Evolutionary conservation across 176 grass and related monocot species (phyloP), one percentile per base, ranked within the genome.

Genomic region (Carex pumila): DNA sequence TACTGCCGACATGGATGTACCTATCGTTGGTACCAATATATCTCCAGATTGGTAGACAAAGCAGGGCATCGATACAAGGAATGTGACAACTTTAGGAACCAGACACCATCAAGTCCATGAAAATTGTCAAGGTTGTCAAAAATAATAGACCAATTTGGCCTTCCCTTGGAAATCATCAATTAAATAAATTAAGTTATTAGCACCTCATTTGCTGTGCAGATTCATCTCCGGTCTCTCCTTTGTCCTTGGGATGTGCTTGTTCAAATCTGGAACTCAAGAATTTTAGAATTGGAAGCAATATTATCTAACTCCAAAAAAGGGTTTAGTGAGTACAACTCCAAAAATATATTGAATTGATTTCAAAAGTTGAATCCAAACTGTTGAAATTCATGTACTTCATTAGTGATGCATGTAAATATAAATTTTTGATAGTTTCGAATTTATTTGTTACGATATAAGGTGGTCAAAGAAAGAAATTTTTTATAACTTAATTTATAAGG

Each of bases 1-100:
- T 2, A 7, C 7, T 78, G 73, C 73, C 73, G 73, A 78, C 73
- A 78, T 78, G 29, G 52, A 78, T 29, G 73, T 78, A 78, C 25
- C 73, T 78, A 6, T 78, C 73, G 50, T 15, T 3, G 22, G 21
- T 52, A 78, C 13, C 50, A 56, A 25, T 18, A 9, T 76, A 34
- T 6, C 14, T 54, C 22, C 50, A 55, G 25, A 77, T 56, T 77
- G 25, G 73, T 56, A 56, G 12, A 17, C 45, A 53, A 19, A 29
- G 43, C 45, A 29, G 52, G 29, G 47, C n/a, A 73, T 73, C 41
- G 17, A 73, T 73, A 17, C 70, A 73, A 53, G 66, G 30, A 47
- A 75, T 75, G 0, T 75, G 71, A 54, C 47, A 78, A 57, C 73
- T 57, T 14, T 29, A 17, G 73, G 52, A 78, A 78, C 52, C 29